Evolutionary conservation across 140 eudicot genomes (phyloP).

Genomic region (Anethum foeniculum): DNA sequence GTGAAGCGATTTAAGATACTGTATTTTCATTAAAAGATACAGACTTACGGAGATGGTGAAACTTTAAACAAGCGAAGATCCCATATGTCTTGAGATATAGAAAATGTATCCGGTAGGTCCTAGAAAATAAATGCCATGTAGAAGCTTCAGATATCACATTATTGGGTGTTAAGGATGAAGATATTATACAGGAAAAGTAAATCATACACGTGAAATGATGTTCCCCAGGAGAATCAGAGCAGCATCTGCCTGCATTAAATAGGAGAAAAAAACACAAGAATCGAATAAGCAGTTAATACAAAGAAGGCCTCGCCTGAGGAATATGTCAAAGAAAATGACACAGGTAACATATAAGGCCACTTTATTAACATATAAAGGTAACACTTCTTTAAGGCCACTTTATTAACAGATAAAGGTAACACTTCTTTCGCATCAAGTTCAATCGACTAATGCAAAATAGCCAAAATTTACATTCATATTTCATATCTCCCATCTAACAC

Average conservation of each 20-base stretch:
- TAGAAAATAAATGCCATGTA: constrained; percentile 26
- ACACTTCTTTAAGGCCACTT: too few species aligned
- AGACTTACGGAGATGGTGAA: constrained; percentile 72
- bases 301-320: background rate
- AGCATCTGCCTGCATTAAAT: constrained; percentile 74
- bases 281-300: background rate
- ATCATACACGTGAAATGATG: constrained; percentile 51
- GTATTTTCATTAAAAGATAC: background rate
- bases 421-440: background rate
- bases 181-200: constrained; percentile 3
- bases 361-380: background rate
- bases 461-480: background rate
- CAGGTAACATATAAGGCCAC: background rate
- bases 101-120: constrained; percentile 51
- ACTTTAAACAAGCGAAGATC: constrained; percentile 72
- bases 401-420: background rate
- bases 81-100: constrained; percentile 74
- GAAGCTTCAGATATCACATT: constrained; percentile 9
- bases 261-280: constrained; percentile 3
- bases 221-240: constrained; percentile 69
- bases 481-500: background rate
- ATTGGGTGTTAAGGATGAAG: background rate
- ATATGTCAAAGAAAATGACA: background rate
- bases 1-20: background rate
- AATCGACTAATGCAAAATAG: background rate